Conservation (phyloP, 2,329 filamentous ascomycete genomes). For the Alternaria sp. region DNA sequence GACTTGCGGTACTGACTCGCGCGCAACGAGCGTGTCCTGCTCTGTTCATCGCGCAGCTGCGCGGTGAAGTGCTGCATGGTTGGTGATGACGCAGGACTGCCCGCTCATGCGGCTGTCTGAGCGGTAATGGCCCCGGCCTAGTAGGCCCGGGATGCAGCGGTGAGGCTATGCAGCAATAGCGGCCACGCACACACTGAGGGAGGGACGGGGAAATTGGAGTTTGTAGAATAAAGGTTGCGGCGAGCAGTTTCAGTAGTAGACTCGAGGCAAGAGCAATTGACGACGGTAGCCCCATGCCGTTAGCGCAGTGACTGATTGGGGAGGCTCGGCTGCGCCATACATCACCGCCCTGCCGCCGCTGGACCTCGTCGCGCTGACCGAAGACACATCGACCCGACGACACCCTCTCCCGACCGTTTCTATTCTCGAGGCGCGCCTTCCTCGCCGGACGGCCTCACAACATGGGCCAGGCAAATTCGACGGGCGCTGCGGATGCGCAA, state of each 20-base stretch:
- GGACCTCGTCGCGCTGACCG: slow-evolving; percentile 21
- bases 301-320: slow-evolving; percentile 15
- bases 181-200: slow-evolving; percentile 3
- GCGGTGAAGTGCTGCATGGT: slow-evolving; percentile 48
- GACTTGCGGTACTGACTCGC: slow-evolving; percentile 40
- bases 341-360: slow-evolving; percentile 22
- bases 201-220: neutral
- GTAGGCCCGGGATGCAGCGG: slow-evolving; percentile 14
- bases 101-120: slow-evolving; percentile 16
- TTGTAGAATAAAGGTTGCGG: slow-evolving; percentile 10
- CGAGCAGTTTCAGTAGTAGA: slow-evolving; percentile 13
- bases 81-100: slow-evolving; percentile 16
- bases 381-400: slow-evolving; percentile 18
- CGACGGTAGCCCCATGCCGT: slow-evolving; percentile 3
- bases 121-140: slow-evolving; percentile 11
- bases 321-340: slow-evolving; percentile 25
- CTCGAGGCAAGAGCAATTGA: slow-evolving; percentile 12
- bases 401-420: slow-evolving; percentile 11
- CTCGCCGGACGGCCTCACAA: slow-evolving; percentile 39
- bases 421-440: slow-evolving; percentile 30
- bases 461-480: slow-evolving; percentile 53
- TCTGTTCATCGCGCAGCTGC: slow-evolving; percentile 40
- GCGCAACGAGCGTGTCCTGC: slow-evolving; percentile 45
- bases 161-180: slow-evolving; percentile 11
- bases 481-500: slow-evolving; percentile 36